These are phyloP conservation scores for Monosporascus ibericus DNA, from an alignment of 2,329 filamentous ascomycete genomes.

Conservation along the genomic window DNA sequence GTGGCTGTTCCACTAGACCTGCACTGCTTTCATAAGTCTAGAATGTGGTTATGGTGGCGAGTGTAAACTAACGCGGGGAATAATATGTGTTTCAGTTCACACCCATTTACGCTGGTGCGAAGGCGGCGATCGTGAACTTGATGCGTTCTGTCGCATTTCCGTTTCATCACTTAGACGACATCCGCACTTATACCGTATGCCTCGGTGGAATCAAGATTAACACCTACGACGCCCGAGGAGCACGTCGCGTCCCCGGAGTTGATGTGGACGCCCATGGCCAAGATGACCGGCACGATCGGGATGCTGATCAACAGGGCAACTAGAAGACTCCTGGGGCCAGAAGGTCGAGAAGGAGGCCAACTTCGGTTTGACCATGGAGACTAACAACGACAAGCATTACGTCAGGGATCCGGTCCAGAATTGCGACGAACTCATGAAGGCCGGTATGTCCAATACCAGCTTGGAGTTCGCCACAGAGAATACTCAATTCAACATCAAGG, in stretches of 20 bases:
- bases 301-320: slow-evolving; percentile 18
- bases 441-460: not conserved
- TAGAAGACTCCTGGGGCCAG: slow-evolving; percentile 17
- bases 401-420: slow-evolving; percentile 19
- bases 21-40: slow-evolving; percentile 20
- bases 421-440: slow-evolving; percentile 19
- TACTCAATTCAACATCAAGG: not conserved
- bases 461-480: not conserved
- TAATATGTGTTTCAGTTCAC: slow-evolving; percentile 23
- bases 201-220: slow-evolving; percentile 27
- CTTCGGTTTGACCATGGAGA: slow-evolving; percentile 22
- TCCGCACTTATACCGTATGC: slow-evolving; percentile 27
- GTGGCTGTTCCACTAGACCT: slow-evolving; percentile 26
- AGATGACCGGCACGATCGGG: slow-evolving; percentile 21
- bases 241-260: slow-evolving; percentile 25
- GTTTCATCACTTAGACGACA: slow-evolving; percentile 18
- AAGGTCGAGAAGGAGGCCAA: slow-evolving; percentile 13
- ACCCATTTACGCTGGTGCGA: slow-evolving; percentile 26
- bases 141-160: slow-evolving; percentile 25
- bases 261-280: slow-evolving; percentile 23
- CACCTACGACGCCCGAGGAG: slow-evolving; percentile 18
- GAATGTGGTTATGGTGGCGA: not conserved
- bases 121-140: slow-evolving; percentile 27
- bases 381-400: slow-evolving; percentile 26
- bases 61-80: not conserved